Conservation (phyloP, 1,139 yeast genomes). For the Protomyces inundatus region DNA sequence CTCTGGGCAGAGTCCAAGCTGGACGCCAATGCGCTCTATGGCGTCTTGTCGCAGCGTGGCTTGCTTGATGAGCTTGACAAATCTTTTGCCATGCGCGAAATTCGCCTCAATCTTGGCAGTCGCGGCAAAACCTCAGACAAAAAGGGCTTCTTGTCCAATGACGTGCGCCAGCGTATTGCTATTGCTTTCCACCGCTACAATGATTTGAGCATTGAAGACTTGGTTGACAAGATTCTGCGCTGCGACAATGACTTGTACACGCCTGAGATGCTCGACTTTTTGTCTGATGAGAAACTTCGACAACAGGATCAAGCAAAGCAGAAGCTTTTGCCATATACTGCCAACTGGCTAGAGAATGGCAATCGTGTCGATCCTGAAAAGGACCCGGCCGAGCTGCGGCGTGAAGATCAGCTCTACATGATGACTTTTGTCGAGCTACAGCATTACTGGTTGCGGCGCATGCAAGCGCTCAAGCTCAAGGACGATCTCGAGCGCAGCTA, state of each 20-base stretch:
- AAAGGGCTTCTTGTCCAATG: conserved; percentile 64
- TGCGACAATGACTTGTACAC: conserved; percentile 74
- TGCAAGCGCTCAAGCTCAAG: conserved; percentile 65
- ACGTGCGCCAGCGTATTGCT: conserved; percentile 84
- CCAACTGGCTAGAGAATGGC: conserved; percentile 45
- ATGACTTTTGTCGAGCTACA: conserved; percentile 73
- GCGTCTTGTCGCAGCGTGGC: conserved; percentile 60
- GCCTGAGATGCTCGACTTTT: conserved; percentile 71
- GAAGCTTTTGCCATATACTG: conserved; percentile 63
- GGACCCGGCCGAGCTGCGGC: conserved; percentile 59
- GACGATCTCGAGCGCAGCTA: conserved; percentile 72
- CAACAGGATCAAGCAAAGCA: conserved; percentile 24
- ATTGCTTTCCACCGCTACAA: conserved; percentile 83
- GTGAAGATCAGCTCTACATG: conserved; percentile 75
- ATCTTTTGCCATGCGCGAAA: conserved; percentile 63
- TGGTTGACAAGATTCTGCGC: conserved; percentile 59
- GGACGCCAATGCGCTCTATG: conserved; percentile 44
- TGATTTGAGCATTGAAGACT: conserved; percentile 53
- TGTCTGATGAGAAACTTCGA: conserved; percentile 51
- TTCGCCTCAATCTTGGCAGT: conserved; percentile 39
- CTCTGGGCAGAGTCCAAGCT: conserved; percentile 66
- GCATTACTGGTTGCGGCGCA: conserved; percentile 79
- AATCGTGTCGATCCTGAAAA: conserved; percentile 47
- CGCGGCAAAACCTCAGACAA: conserved; percentile 40
- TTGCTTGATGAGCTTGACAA: conserved; percentile 71